phyloP scores from a whole-genome alignment of 495 filamentous ascomycete genomes.

The Penicilliopsis zonata region DNA sequence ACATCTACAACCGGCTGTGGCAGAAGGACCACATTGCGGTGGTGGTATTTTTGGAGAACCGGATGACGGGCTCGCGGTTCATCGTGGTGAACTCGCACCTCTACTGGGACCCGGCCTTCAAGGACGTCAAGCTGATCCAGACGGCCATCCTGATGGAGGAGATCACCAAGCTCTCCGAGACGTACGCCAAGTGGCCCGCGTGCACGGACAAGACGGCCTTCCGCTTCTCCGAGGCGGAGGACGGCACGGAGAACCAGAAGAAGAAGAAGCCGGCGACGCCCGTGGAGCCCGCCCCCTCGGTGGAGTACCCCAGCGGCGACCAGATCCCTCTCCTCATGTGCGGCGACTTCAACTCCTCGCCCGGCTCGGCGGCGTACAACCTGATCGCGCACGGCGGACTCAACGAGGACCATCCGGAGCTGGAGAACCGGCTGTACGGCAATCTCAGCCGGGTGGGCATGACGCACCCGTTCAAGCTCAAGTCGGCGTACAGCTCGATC shows the following conservation, averaged over 20 bases:
- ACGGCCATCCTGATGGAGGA: slow-evolving; percentile 90
- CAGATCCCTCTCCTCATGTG: slow-evolving; percentile 88
- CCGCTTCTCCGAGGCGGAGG: slow-evolving; percentile 48
- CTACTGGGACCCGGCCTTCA: slow-evolving; percentile 81
- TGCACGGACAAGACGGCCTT: slow-evolving; percentile 70
- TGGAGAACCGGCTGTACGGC: slow-evolving; percentile 65
- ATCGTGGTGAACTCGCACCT: slow-evolving; percentile 91
- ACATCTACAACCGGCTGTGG: slow-evolving; percentile 97
- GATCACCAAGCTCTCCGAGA: slow-evolving; percentile 69
- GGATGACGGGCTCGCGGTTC: slow-evolving; percentile 70
- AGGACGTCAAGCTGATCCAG: slow-evolving; percentile 91
- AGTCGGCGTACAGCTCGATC: slow-evolving; percentile 67
- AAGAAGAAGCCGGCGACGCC: slow-evolving; percentile 36
- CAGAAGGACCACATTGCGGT: slow-evolving; percentile 93
- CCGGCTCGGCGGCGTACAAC: slow-evolving; percentile 78
- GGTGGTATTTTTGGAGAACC: slow-evolving; percentile 82
- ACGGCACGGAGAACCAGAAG: slow-evolving; percentile 38
- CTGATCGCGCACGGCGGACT: slow-evolving; percentile 67
- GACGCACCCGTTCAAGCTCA: slow-evolving; percentile 84
- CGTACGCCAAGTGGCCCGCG: slow-evolving; percentile 62
- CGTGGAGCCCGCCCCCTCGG: slow-evolving; percentile 48
- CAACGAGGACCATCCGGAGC: slow-evolving; percentile 59
- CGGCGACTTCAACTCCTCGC: slow-evolving; percentile 88
- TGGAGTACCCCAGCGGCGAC: slow-evolving; percentile 69
- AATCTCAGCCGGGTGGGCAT: slow-evolving; percentile 87